Conservation (phyloP, 768 basidiomycete species). For the Tulasnella sp. region DNA sequence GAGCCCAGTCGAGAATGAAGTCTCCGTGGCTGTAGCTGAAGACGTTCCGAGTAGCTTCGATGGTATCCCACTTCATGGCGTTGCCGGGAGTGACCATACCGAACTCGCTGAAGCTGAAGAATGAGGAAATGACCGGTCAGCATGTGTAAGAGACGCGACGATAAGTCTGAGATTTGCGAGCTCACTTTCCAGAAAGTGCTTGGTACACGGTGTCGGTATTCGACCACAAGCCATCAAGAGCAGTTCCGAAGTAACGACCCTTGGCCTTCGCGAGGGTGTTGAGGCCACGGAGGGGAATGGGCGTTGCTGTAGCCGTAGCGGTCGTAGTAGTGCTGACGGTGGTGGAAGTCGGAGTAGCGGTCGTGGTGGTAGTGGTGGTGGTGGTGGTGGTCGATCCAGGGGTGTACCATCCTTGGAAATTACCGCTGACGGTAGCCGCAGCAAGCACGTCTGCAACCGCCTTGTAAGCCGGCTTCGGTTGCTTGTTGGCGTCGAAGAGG, state of each 20-base stretch:
- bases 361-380: background rate
- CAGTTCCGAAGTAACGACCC: constrained; percentile 13
- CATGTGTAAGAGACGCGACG: background rate
- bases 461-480: constrained; percentile 15
- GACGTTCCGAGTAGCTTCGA: background rate
- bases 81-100: constrained; percentile 9
- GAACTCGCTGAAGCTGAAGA: constrained; percentile 3
- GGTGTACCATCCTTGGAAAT: background rate
- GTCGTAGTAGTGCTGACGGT: background rate
- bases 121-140: background rate
- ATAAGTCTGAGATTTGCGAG: background rate
- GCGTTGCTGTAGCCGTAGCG: background rate
- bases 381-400: background rate
- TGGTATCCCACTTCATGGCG: constrained; percentile 8
- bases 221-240: constrained; percentile 4
- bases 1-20: background rate
- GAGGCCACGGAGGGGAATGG: background rate
- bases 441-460: constrained; percentile 6
- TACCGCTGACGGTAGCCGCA: background rate
- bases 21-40: background rate
- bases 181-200: constrained; percentile 5
- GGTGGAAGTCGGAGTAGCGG: background rate
- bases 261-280: constrained; percentile 8
- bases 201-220: constrained; percentile 5
- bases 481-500: constrained; percentile 14